phyloP scores from a whole-genome alignment of 306 rosid species.

The Calophaca sinica region DNA sequence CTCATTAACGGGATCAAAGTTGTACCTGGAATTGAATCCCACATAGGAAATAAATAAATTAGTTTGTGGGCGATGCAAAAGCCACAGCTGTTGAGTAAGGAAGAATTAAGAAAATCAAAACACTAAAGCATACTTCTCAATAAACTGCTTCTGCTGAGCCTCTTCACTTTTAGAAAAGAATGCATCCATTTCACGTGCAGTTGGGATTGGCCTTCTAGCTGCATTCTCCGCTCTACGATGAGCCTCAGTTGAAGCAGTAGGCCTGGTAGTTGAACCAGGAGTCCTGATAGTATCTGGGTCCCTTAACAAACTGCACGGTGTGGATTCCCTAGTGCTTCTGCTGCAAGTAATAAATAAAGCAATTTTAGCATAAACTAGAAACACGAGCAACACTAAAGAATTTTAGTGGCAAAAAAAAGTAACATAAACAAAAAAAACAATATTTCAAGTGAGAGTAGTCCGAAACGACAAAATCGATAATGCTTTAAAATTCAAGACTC shows the following conservation, averaged over 20 bases:
- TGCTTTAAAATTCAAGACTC: constrained; percentile 6
- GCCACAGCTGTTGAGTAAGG: neutral
- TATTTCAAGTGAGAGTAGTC: constrained; percentile 3
- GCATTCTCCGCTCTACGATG: constrained; percentile 58
- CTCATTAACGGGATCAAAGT: constrained; percentile 86
- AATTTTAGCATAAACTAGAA: constrained; percentile 2
- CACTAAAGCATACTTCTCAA: constrained; percentile 68
- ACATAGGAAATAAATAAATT: constrained; percentile 15
- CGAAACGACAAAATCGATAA: neutral
- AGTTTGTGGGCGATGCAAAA: constrained; percentile 3
- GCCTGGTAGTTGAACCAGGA: constrained; percentile 89
- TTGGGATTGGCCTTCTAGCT: constrained; percentile 69
- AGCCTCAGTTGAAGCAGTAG: constrained; percentile 60
- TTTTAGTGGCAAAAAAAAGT: neutral
- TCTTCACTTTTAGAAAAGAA: constrained; percentile 80
- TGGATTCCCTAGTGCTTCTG: constrained; percentile 93
- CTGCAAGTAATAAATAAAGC: constrained; percentile 41
- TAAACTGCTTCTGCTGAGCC: constrained; percentile 72
- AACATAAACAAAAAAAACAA: constrained; percentile 8
- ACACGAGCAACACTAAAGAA: constrained; percentile 2
- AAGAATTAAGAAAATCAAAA: constrained; percentile 24
- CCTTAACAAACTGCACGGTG: constrained; percentile 90
- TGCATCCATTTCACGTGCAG: constrained; percentile 82
- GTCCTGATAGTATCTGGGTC: constrained; percentile 67
- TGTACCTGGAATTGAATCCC: constrained; percentile 76